Base-by-base conservation (phyloP, 1,139 yeast species). In the Casaregolazyma lundiana region DNA sequence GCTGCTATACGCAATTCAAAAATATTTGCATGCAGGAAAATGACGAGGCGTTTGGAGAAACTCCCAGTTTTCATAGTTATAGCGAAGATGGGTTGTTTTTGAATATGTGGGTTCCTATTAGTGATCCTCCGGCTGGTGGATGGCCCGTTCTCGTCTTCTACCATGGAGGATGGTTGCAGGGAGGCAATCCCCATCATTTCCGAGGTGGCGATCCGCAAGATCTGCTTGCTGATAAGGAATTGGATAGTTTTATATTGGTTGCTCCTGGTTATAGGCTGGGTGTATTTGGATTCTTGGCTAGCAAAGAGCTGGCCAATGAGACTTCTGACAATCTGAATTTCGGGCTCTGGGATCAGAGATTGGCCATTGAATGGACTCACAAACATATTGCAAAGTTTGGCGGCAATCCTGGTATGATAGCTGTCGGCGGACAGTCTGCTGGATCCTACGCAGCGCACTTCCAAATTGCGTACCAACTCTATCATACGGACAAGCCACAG, bases 151-250 rank as follows among this genome's bases (percentile, higher is more conserved):
- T 67, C 38, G 53, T 65, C 26, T 70, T 64, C 50, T 64, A 70
- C 41, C 75, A 70, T 52, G 75, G 74, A 22, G 74, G 73, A 4
- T 69, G 67, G 63, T 55, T 70, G 20, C 75, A 69, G 49, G 65
- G 64, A 35, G 70, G 71, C 6, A 54, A 59, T 15, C 70, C 74
- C 4, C 59, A 60, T 44, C 55, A 55, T 35, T 53, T 58, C 32
- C 59, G 58, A 32, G 46, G 55, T 22, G 60, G 55, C 32, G 67
- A 65, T 46, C 62, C 62, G 8, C 56, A 57, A 38, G 57, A 53
- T 22, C 47, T 63, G 13, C 55, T 56, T 20, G 53, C 53, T n/a
- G 61, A 56, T 6, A 59, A 58, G 34, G 57, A 64, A 34, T 47
- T 52, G 1, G 53, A 60, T 16, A 62, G 64, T 44, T 69, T 58